phyloP scores from a whole-genome alignment of 169 alveolate genomes.

The Eimeria necatrix region DNA sequence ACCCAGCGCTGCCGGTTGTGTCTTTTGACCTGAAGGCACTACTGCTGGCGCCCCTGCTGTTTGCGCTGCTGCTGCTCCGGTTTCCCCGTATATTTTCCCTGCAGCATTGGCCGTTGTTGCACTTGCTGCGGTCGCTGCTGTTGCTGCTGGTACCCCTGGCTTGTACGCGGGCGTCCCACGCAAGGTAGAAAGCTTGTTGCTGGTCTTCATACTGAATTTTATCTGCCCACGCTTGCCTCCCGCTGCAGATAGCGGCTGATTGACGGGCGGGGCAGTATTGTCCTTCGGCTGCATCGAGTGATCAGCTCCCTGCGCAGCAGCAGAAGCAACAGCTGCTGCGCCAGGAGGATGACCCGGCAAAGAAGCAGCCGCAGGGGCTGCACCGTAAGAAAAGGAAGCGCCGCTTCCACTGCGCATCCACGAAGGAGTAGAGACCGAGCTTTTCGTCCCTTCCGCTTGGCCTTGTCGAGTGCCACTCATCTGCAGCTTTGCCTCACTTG shows the following conservation, averaged over 20 bases:
- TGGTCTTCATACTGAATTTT: constrained; percentile 5
- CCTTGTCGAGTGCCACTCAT: not conserved
- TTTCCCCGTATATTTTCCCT: not conserved
- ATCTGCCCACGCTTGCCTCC: constrained; percentile 15
- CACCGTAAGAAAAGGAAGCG: not conserved
- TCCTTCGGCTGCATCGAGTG: not conserved
- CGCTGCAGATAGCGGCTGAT: not conserved
- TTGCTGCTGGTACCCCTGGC: not conserved
- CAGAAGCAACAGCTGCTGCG: not conserved
- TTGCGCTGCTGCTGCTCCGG: constrained; percentile 4
- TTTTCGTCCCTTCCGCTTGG: not conserved
- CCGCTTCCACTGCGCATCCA: not conserved
- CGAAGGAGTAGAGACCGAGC: not conserved
- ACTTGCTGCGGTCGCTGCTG: not conserved
- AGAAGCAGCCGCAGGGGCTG: not conserved
- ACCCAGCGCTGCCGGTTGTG: not conserved
- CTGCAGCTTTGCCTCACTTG: too few species aligned
- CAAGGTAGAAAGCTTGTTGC: constrained; percentile 15
- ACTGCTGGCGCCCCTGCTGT: not conserved
- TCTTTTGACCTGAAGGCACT: not conserved
- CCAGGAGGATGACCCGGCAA: not conserved
- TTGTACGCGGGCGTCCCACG: constrained; percentile 16
- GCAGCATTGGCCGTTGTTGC: not conserved
- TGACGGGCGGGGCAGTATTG: not conserved
- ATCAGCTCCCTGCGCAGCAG: not conserved